These are phyloP conservation scores for Coemansia sp. DNA, from an alignment of 192 early-diverging fungal species.

Conservation along the genomic window DNA sequence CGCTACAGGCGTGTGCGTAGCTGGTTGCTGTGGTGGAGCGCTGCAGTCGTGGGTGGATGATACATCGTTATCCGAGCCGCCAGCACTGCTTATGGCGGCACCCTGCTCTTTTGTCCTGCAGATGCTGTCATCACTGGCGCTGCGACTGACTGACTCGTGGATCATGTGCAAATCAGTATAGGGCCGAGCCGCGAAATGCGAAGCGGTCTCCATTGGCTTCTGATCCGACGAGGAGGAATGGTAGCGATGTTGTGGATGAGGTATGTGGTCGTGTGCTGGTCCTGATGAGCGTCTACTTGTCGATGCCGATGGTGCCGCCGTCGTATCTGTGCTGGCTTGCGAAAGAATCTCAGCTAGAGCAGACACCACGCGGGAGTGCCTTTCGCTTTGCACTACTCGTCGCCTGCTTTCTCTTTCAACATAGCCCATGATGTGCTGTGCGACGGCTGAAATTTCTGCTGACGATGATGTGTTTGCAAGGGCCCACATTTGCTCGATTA, in stretches of 20 bases:
- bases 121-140: not conserved
- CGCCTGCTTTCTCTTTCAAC: constrained; percentile 50
- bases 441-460: constrained; percentile 27
- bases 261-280: constrained; percentile 8
- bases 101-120: not conserved
- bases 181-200: too few species aligned
- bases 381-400: constrained; percentile 47
- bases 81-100: not conserved
- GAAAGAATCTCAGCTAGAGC: constrained; percentile 45
- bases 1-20: not conserved
- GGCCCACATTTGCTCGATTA: constrained; percentile 39
- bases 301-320: constrained; percentile 24
- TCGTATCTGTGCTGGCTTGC: constrained; percentile 20
- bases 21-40: not conserved
- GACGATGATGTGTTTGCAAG: constrained; percentile 31
- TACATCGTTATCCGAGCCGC: not conserved
- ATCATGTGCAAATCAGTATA: not conserved
- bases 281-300: constrained; percentile 40
- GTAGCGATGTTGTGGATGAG: not conserved
- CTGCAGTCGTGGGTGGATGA: not conserved
- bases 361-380: constrained; percentile 39
- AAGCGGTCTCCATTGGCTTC: not conserved
- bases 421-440: constrained; percentile 45
- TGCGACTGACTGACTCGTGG: constrained; percentile 2
- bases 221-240: not conserved